Conservation (phyloP, 202 grass and related monocot species). For the Setaria italica region DNA sequence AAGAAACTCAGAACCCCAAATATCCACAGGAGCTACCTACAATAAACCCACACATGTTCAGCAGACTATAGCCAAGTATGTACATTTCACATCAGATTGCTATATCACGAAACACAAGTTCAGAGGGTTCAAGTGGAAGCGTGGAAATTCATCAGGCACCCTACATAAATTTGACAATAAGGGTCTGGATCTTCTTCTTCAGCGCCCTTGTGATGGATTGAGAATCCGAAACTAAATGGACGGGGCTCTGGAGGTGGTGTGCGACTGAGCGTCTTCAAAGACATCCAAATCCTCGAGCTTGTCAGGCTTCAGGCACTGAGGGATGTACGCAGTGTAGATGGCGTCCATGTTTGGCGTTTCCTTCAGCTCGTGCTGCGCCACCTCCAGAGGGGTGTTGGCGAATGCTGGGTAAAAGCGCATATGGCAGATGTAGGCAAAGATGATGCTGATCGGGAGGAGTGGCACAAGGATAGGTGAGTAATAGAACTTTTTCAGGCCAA, state of each 20-base stretch:
- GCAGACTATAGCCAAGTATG: constrained; percentile 6
- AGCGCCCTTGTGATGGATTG: too few species aligned
- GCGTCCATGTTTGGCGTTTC: constrained; percentile 70
- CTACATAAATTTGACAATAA: constrained; percentile 3
- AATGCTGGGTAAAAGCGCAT: constrained; percentile 77
- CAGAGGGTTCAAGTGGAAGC: background rate
- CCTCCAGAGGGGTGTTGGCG: constrained; percentile 72
- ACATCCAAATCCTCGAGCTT: constrained; percentile 76
- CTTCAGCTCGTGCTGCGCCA: constrained; percentile 55
- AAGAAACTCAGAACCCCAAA: background rate
- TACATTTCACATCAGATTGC: constrained; percentile 40
- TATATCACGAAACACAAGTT: constrained; percentile 9
- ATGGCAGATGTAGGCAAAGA: constrained; percentile 64
- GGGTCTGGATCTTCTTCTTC: constrained; percentile 1
- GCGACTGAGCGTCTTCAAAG: constrained; percentile 72
- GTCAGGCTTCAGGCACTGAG: constrained; percentile 67
- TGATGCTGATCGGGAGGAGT: constrained; percentile 56
- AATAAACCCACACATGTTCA: constrained; percentile 4
- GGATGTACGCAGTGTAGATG: constrained; percentile 74
- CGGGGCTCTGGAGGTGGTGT: constrained; percentile 57
- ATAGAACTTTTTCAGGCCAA: constrained; percentile 37
- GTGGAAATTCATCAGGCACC: constrained; percentile 3
- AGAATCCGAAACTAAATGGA: constrained; percentile 47
- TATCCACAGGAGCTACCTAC: constrained; percentile 45
- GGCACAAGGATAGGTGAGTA: constrained; percentile 54